These are phyloP conservation scores for Parachaetomium inaequale DNA, from an alignment of 495 filamentous ascomycete genomes.

Conservation along the genomic window DNA sequence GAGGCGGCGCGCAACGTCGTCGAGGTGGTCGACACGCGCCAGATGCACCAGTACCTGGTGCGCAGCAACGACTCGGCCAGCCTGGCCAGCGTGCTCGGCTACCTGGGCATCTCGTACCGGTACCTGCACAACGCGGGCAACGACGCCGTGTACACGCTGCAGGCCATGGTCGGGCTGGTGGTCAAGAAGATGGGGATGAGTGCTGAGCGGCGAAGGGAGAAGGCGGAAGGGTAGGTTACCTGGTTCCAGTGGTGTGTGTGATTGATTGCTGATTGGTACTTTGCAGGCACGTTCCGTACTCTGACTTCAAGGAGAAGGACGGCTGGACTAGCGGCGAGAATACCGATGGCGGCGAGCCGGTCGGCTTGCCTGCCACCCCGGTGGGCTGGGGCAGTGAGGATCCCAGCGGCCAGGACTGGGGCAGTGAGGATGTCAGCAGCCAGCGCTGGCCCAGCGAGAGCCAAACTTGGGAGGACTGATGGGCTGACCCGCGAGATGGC, in stretches of 20 bases:
- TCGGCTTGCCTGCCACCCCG: background rate
- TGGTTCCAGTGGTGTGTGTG: too few species aligned
- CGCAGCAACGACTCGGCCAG: slow-evolving; percentile 47
- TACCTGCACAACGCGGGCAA: slow-evolving; percentile 93
- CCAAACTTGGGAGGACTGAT: background rate
- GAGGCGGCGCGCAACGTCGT: slow-evolving; percentile 49
- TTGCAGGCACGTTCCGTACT: slow-evolving; percentile 16
- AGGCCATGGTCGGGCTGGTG: slow-evolving; percentile 66
- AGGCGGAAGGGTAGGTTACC: slow-evolving; percentile 15
- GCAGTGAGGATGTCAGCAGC: background rate
- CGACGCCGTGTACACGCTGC: slow-evolving; percentile 81
- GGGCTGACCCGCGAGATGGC: background rate
- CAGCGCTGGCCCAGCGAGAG: background rate
- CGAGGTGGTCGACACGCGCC: slow-evolving; percentile 67
- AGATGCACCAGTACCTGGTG: slow-evolving; percentile 59
- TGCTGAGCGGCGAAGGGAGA: background rate
- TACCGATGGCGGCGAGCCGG: slow-evolving; percentile 29
- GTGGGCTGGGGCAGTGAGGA: background rate
- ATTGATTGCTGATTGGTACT: slow-evolving; percentile 5
- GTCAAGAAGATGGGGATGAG: slow-evolving; percentile 38
- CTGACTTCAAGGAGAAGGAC: slow-evolving; percentile 24
- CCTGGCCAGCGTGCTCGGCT: slow-evolving; percentile 58
- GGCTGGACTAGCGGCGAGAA: slow-evolving; percentile 33
- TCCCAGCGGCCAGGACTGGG: background rate
- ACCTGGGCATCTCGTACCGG: slow-evolving; percentile 58